Base-by-base conservation (phyloP, 306 rosid genomes). In the Vigna unguiculata region DNA sequence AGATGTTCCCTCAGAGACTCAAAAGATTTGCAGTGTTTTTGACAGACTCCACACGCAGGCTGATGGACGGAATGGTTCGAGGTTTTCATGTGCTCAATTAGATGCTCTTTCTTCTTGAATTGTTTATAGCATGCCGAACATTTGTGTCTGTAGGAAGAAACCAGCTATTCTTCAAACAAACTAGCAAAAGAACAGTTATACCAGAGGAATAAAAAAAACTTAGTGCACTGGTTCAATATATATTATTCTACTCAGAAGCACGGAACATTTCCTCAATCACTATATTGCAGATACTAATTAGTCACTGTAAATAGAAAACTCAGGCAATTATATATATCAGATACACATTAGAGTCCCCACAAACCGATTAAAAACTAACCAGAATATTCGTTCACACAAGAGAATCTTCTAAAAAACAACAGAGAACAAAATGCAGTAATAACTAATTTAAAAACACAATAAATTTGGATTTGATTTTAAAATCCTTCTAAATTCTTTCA, bases 1-100 rank as follows among this genome's bases (percentile, higher is more conserved):
- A 93, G 80, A 87, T 93, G 95, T 47, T 93, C 97, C 82, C 98
- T 85, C 49, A 89, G 70, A 19, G 98, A 93, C 84, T 93, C 97
- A 74, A 93, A 89, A 24, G 92, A 86, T 75, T 83, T 91, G 88
- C 90, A 93, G 73, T 87, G 92, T 88, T 91, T 93, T 75, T 61
- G 72, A 76, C 98, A 91, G 40, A 88, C 86, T 81, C 77, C 80
- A 45, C 97, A 93, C 76, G 69, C 82, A 43, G 98, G 98, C 66
- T 93, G 88, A 89, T 93, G 98, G 17, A 69, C 74, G 4, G 96
- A 89, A 80, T 91, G 98, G 68, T 83, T 68, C 0, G 97, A 82
- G 38, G 69, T 48, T 84, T 85, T 86, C 90, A 89, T 85, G 79
- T 93, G 95, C 78, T 93, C 93, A 25, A 91, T 65, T 53, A 91